Evolutionary conservation across 768 basidiomycete species (phyloP).

Genomic region (Lactarius sp.): DNA sequence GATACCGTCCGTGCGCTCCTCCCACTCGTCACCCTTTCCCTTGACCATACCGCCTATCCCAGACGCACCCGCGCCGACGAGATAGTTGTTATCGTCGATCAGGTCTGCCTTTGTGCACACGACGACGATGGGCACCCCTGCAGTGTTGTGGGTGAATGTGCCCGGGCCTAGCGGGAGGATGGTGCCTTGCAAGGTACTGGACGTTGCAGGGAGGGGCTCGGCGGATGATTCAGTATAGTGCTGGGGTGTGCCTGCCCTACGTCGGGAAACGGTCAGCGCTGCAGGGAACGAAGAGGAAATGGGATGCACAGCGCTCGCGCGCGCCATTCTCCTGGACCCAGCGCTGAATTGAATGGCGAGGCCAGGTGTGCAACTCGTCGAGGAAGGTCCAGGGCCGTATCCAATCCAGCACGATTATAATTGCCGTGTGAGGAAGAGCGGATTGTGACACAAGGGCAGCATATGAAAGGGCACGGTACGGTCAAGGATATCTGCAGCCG

Average conservation of each 20-base stretch:
- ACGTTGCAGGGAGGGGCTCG: slow-evolving; percentile 57
- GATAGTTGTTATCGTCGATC: slow-evolving; percentile 77
- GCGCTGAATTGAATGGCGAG: no score
- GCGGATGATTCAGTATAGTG: slow-evolving; percentile 81
- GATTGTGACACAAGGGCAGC: no score
- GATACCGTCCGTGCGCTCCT: slow-evolving; percentile 90
- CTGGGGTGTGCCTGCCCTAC: slow-evolving; percentile 81
- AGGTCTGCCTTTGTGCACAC: slow-evolving; percentile 91
- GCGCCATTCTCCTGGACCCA: slow-evolving; percentile 71
- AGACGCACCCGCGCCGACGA: slow-evolving; percentile 62
- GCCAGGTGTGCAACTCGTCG: slow-evolving; percentile 78
- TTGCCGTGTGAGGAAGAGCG: slow-evolving; percentile 69
- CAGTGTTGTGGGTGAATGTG: slow-evolving; percentile 77
- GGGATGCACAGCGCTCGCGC: slow-evolving; percentile 66
- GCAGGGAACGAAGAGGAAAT: slow-evolving; percentile 5
- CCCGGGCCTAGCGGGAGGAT: slow-evolving; percentile 81
- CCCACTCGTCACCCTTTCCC: slow-evolving; percentile 89
- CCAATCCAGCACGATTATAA: slow-evolving; percentile 91
- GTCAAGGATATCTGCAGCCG: no score
- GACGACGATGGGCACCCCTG: slow-evolving; percentile 84
- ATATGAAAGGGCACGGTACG: no score
- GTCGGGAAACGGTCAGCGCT: neutral
- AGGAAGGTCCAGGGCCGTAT: slow-evolving; percentile 91
- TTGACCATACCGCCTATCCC: slow-evolving; percentile 91
- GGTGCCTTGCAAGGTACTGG: slow-evolving; percentile 56